A percentile compares a stretch with the other conserved stretches of the same genome.
phyloP scores from a whole-genome alignment of 2,329 filamentous ascomycete species.

The Ceratocystis variospora region DNA sequence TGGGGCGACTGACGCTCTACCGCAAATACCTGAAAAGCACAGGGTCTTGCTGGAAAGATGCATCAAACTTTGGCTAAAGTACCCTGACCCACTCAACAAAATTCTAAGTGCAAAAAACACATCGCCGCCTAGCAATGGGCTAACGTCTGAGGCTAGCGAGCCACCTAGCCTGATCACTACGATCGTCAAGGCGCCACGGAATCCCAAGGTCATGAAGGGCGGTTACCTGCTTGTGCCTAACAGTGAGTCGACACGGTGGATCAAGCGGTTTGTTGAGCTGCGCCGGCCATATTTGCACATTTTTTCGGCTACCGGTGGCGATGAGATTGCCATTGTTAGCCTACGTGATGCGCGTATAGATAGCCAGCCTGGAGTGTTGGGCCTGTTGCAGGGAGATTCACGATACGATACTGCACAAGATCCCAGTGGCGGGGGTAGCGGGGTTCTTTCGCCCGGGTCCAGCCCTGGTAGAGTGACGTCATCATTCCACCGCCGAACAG shows the following conservation, averaged over 20 bases:
- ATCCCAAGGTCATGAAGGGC: conserved; percentile 65
- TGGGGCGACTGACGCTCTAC: neutral
- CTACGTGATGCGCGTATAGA: conserved; percentile 83
- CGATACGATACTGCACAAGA: conserved; percentile 27
- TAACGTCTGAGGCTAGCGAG: conserved; percentile 33
- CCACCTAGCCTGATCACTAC: conserved; percentile 58
- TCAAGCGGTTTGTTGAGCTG: conserved; percentile 84
- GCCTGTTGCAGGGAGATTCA: conserved; percentile 48
- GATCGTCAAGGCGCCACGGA: conserved; percentile 67
- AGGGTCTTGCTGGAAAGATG: conserved; percentile 39
- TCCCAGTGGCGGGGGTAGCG: conserved; percentile 2
- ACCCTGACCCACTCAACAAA: conserved; percentile 41
- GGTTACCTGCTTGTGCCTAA: conserved; percentile 81
- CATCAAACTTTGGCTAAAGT: conserved; percentile 50
- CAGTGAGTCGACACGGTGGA: conserved; percentile 69
- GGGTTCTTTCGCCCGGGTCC: neutral
- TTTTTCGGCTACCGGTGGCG: conserved; percentile 70
- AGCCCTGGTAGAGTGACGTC: neutral
- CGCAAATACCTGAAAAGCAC: conserved; percentile 28
- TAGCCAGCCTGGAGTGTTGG: conserved; percentile 74
- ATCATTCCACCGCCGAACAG: conserved; percentile 36
- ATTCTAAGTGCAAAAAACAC: conserved; percentile 50
- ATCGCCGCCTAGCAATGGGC: conserved; percentile 53
- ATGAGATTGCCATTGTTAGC: conserved; percentile 81
- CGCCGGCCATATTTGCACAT: conserved; percentile 84